phyloP scores from a whole-genome alignment of 805 yeast genomes.

The Candida mattraensis region DNA sequence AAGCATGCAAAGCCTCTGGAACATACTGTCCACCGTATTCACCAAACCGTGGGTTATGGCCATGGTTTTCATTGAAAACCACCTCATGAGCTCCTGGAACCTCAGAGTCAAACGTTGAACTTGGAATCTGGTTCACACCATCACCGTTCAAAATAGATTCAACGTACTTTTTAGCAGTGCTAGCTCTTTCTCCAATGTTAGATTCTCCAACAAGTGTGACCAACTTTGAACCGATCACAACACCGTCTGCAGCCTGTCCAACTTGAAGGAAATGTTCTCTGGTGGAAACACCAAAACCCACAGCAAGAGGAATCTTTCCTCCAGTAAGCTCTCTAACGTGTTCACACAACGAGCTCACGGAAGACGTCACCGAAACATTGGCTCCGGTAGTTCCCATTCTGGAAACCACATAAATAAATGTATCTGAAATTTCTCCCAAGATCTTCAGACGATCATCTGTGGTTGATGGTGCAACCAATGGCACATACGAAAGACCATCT shows the following conservation, averaged over 20 bases:
- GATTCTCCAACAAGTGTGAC: conserved; percentile 70
- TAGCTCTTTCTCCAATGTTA: conserved; percentile 57
- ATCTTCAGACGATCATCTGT: conserved; percentile 82
- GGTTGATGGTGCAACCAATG: conserved; percentile 95
- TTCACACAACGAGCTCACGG: conserved; percentile 64
- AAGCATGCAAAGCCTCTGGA: conserved; percentile 92
- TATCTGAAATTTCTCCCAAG: conserved; percentile 84
- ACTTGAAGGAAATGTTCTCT: conserved; percentile 85
- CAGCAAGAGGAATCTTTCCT: conserved; percentile 79
- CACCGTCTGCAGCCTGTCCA: conserved; percentile 87
- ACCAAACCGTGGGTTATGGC: conserved; percentile 80
- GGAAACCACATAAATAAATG: conserved; percentile 94
- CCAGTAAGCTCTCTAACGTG: conserved; percentile 77
- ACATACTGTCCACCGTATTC: conserved; percentile 98
- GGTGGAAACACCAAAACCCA: conserved; percentile 95
- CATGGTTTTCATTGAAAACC: conserved; percentile 57
- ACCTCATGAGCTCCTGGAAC: conserved; percentile 20
- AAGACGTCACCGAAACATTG: conserved; percentile 57
- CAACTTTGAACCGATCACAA: conserved; percentile 90
- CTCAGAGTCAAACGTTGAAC: conserved; percentile 21
- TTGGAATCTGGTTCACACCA: conserved; percentile 33
- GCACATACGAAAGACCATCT: conserved; percentile 79
- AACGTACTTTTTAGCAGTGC: conserved; percentile 65
- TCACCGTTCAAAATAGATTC: conserved; percentile 65
- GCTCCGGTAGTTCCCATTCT: conserved; percentile 99